Conservation (phyloP, 768 basidiomycete genomes). For the Strobilomyces dryophilus region DNA sequence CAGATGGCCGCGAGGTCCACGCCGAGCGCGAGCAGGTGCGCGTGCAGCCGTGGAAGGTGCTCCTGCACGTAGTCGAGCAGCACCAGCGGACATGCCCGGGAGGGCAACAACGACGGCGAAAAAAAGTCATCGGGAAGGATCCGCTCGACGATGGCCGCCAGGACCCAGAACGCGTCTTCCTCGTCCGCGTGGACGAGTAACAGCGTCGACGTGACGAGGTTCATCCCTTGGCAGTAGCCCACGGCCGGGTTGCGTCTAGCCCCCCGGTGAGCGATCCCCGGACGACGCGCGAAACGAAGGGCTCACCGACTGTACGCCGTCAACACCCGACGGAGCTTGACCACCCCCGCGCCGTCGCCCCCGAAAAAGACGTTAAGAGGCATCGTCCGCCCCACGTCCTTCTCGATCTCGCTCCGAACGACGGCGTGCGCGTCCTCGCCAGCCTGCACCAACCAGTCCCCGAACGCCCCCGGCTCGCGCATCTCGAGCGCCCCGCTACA, state of each 20-base stretch:
- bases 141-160: conserved; percentile 82
- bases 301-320: conserved; percentile 87
- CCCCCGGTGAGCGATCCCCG: not conserved
- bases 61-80: conserved; percentile 85
- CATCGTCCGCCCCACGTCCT: conserved; percentile 90
- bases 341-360: conserved; percentile 91
- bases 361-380: conserved; percentile 96
- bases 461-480: conserved; percentile 86
- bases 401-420: conserved; percentile 84
- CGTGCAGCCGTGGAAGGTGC: conserved; percentile 64
- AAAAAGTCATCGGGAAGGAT: conserved; percentile 93
- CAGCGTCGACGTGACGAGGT: conserved; percentile 91
- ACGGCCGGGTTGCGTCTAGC: conserved; percentile 83
- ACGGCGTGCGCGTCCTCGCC: conserved; percentile 41
- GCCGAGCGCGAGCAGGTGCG: conserved; percentile 73
- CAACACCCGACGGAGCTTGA: conserved; percentile 86
- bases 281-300: not conserved
- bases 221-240: conserved; percentile 96
- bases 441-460: conserved; percentile 66
- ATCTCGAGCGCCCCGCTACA: conserved; percentile 92
- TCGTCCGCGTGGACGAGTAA: conserved; percentile 91
- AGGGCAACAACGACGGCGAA: conserved; percentile 86
- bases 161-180: conserved; percentile 96
- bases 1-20: conserved; percentile 93
- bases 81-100: conserved; percentile 90